Percentiles rank a stretch among this genome's conserved stretches.
phyloP scores from a whole-genome alignment of 2,329 filamentous ascomycete genomes.

The Dactylellina leptospora region DNA sequence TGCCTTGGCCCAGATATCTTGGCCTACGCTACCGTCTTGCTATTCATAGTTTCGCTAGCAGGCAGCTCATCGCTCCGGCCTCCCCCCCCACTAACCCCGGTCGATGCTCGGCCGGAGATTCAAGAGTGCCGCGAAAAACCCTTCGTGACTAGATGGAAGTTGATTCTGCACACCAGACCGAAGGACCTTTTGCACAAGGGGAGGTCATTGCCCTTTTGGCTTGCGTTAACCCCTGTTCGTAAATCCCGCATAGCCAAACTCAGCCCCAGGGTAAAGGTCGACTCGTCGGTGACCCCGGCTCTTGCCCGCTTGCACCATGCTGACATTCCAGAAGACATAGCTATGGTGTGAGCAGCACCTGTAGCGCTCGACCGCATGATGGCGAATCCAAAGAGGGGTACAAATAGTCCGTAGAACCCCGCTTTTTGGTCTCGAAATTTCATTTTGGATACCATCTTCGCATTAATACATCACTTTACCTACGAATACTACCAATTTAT shows the following conservation, averaged over 20 bases:
- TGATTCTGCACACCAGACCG: constrained; percentile 22
- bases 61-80: constrained; percentile 38
- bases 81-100: constrained; percentile 22
- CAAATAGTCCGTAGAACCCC: constrained; percentile 50
- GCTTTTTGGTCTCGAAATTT: constrained; percentile 29
- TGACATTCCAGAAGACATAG: constrained; percentile 50
- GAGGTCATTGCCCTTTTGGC: constrained; percentile 51
- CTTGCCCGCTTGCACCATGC: constrained; percentile 45
- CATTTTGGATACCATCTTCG: constrained; percentile 32
- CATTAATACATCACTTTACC: constrained; percentile 8
- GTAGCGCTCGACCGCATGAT: constrained; percentile 19
- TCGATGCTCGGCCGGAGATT: constrained; percentile 32
- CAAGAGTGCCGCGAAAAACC: neutral
- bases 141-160: constrained; percentile 22
- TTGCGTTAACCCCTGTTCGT: constrained; percentile 48
- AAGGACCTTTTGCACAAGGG: constrained; percentile 26
- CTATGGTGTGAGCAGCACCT: neutral
- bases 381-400: constrained; percentile 47
- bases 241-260: constrained; percentile 53
- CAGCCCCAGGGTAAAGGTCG: constrained; percentile 35
- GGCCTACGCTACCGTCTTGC: constrained; percentile 36
- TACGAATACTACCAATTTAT: constrained; percentile 9
- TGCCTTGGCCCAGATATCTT: constrained; percentile 40
- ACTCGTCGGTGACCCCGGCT: constrained; percentile 49
- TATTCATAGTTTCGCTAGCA: constrained; percentile 18